Base-by-base conservation (phyloP, 148 eudicot species). In the Drosera capensis region DNA sequence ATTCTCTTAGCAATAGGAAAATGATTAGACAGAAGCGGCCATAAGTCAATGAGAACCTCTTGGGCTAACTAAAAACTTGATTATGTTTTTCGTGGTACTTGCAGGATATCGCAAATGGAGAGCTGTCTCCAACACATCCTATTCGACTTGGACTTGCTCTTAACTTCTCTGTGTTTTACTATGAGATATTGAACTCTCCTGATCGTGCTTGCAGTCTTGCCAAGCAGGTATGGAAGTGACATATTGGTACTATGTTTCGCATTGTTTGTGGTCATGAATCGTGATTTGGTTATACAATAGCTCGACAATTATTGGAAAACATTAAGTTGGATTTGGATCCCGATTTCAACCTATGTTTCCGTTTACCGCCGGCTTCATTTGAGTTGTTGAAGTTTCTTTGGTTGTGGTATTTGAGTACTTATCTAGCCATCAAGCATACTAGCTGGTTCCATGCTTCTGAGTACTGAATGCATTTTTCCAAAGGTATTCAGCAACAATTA, bases 41-140 rank as follows among this genome's bases (percentile, higher is more conserved):
- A 3, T 28, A 28, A 28, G 31, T 28, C 9, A 28, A 9, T 28
- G 4, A 9, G 9, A 3, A 28, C 9, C 9, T 28, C 31, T n/a
- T 28, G 31, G 31, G 4, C 31, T 28, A 28, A 3, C 9, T 28
- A 9, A 4, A 28, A n/a, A n/a, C n/a, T 28, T 28, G 31, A 3
- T 28, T 28, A 28, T 28, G 31, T 3, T 28, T 9, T 41, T 14
- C 19, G 23, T 41, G 2, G 15, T 41, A 5, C 8, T 17, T 41
- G 20, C 20, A 41, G 45, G 45, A 41, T 41, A 41, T 41, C 14
- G 45, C 45, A n/a, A 41, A 41, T 41, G 14, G 20, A 15, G 45
- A 41, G 20, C 14, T 41, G 8, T 8, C 45, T 41, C 45, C 45
- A n/a, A 41, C 45, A 15, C 45, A 41, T 41, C 45, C 45, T 5